Evolutionary conservation across 1,284 basidiomycete genomes (phyloP).

Genomic region (Bjerkandera adusta): DNA sequence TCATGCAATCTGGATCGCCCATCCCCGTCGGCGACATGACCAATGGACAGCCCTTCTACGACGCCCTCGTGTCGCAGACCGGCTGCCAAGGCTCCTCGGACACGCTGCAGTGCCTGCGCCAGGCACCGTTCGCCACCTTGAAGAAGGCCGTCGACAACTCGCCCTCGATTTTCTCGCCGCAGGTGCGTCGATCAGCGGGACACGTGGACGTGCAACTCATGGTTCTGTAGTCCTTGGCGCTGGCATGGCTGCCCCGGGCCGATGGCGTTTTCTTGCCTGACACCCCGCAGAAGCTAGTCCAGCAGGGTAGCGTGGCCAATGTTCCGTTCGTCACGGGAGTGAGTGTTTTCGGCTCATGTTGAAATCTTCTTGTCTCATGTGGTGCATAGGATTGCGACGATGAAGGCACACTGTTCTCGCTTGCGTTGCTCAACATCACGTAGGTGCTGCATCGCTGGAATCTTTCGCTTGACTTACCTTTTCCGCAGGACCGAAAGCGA

Average conservation of each 20-base stretch:
- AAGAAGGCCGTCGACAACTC: conserved; percentile 28
- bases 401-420: conserved; percentile 51
- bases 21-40: conserved; percentile 31
- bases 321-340: conserved; percentile 32
- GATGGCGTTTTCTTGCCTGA: conserved; percentile 37
- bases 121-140: conserved; percentile 28
- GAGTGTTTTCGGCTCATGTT: neutral
- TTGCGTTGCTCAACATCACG: conserved; percentile 33
- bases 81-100: conserved; percentile 31
- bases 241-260: conserved; percentile 36
- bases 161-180: conserved; percentile 25
- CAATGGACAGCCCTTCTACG: conserved; percentile 31
- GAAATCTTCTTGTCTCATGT: neutral
- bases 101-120: conserved; percentile 39
- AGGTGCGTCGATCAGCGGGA: conserved; percentile 17
- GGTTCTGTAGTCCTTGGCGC: conserved; percentile 17
- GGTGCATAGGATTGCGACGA: conserved; percentile 40
- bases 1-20: conserved; percentile 37
- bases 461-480: conserved; percentile 21
- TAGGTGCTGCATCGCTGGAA: conserved; percentile 17
- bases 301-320: conserved; percentile 27
- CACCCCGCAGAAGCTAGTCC: conserved; percentile 26
- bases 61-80: conserved; percentile 29
- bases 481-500: conserved; percentile 41
- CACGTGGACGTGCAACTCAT: neutral